Evolutionary conservation across 768 basidiomycete species (phyloP), one percentile per base, ranked within the genome.

Genomic region (Tylopilus cervinicoccineus): DNA sequence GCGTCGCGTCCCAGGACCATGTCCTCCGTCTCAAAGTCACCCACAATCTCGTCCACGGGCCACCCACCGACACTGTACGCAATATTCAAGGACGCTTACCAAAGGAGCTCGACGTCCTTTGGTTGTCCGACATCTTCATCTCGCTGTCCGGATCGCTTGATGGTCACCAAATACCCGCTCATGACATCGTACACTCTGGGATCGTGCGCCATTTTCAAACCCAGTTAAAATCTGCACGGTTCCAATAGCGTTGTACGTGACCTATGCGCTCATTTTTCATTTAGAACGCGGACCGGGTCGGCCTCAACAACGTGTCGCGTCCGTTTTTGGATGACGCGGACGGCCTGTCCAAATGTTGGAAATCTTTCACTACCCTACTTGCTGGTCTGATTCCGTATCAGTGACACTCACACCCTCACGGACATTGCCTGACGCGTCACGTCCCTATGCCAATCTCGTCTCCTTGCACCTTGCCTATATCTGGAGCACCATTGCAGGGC

Each of bases 261-360:
- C 47, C 36, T 34, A 33, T 53, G 47, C 32, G 23, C 55, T 59
- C 45, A 61, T 34, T 34, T 32, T 32, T 43, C 39, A 26, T 49
- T 48, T 57, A 89, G 86, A 88, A 89, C 62, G 70, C 79, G 17
- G 53, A 59, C 33, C 72, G 73, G 49, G 74, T 88, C 11, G 83
- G 81, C 31, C 66, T 88, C 44, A 74, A 74, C 49, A 71, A 68
- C 40, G 68, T 87, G 33, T 85, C 85, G n/a, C 68, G 74, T 50
- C 56, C 76, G 19, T 74, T 73, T 52, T 60, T 80, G 19, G 75
- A 76, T 53, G 67, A 75, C 19, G 62, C 69, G 38, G 76, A 75
- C 48, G 70, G 67, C 41, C 52, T 63, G 9, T 61, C 68, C 27
- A 76, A 72, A 66, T 45, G 77, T 79, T 59, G 40, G 65, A 55